A percentile compares a stretch with the other conserved stretches of the same genome.
phyloP scores from a whole-genome alignment of 352 stramenopile species.

The Pythium rhizo-oryzae region DNA sequence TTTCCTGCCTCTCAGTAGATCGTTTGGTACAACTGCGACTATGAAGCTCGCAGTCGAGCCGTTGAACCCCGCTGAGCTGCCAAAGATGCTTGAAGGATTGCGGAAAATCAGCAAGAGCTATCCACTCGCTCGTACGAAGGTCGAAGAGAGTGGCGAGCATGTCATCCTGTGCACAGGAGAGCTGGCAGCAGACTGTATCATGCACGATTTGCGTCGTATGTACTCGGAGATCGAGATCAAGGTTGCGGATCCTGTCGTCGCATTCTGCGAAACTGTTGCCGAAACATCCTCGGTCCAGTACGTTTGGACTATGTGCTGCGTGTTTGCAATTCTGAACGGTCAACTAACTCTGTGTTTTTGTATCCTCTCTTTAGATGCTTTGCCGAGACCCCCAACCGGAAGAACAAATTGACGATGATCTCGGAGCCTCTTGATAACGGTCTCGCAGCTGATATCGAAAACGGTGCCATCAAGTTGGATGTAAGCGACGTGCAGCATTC shows the following conservation, averaged over 20 bases:
- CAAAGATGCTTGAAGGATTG: conserved; percentile 99
- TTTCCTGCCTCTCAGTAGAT: conserved; percentile 92
- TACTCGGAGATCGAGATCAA: conserved; percentile 99
- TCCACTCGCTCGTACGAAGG: conserved; percentile 96
- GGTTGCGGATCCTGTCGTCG: conserved; percentile 97
- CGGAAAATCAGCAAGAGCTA: conserved; percentile 98
- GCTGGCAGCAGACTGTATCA: conserved; percentile 97
- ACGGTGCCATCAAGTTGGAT: conserved; percentile 90
- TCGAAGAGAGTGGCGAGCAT: conserved; percentile 99
- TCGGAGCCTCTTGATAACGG: conserved; percentile 97
- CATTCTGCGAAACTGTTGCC: conserved; percentile 98
- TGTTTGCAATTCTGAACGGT: not conserved
- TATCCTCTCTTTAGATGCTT: conserved; percentile 62
- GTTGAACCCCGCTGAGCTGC: conserved; percentile 97
- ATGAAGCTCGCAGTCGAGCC: conserved; percentile 99
- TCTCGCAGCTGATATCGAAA: conserved; percentile 95
- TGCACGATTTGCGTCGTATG: conserved; percentile 99
- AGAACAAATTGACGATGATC: conserved; percentile 99
- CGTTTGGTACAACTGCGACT: conserved; percentile 91
- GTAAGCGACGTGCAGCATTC: conserved; percentile 39
- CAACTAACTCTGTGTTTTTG: conserved; percentile 4
- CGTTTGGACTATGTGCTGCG: conserved; percentile 18
- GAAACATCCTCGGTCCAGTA: conserved; percentile 99
- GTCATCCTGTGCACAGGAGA: conserved; percentile 98
- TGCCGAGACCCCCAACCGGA: conserved; percentile 96